phyloP scores from a whole-genome alignment of 495 filamentous ascomycete genomes.

The Tuber borchii region DNA sequence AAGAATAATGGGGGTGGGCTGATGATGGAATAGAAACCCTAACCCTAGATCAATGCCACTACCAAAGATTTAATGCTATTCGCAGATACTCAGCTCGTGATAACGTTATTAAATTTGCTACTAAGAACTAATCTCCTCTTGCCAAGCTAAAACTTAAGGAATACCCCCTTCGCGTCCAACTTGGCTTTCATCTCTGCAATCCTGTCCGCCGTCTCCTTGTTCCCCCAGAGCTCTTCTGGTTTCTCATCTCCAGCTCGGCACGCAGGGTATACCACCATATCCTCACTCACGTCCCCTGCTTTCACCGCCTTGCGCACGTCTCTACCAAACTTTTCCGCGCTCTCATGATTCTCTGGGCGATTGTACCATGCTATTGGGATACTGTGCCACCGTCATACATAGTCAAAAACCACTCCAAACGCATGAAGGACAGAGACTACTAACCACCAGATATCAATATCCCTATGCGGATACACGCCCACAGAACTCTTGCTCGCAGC shows the following conservation, averaged over 20 bases:
- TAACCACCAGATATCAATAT: constrained; percentile 5
- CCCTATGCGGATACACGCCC: neutral
- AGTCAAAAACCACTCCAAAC: neutral
- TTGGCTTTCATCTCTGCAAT: neutral
- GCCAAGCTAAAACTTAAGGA: neutral
- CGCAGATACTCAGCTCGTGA: neutral
- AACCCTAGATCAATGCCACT: neutral
- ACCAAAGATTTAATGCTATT: neutral
- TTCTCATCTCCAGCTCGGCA: neutral
- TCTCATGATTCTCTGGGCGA: neutral
- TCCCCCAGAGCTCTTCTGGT: neutral
- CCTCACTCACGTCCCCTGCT: neutral
- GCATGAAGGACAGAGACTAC: neutral
- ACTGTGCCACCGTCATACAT: neutral
- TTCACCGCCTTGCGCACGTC: neutral
- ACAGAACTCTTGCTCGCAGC: neutral
- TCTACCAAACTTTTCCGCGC: neutral
- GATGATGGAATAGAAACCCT: neutral
- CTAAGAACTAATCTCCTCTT: neutral
- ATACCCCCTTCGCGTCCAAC: neutral
- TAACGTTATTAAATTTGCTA: neutral
- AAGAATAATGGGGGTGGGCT: neutral
- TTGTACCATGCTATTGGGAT: neutral
- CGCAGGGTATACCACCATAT: neutral
- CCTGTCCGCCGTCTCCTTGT: neutral